Evolutionary conservation across 306 rosid species (phyloP), one percentile per base, ranked within the genome.

Genomic region (Rosa multiflora): DNA sequence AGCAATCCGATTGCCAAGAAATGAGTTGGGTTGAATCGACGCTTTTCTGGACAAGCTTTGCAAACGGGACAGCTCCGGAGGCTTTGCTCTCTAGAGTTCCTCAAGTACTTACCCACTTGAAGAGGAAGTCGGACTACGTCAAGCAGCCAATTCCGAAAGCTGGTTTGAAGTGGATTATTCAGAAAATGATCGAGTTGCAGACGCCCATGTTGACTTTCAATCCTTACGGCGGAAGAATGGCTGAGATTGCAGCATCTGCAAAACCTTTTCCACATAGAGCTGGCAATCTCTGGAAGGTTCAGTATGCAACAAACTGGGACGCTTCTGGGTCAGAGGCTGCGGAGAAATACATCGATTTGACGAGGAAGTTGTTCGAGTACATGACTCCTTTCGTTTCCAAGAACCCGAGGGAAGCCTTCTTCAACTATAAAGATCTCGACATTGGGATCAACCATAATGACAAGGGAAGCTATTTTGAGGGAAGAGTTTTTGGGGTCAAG

Each of bases 21-120:
- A 80, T 81, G 86, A 87, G 82, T 15, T 90, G 92, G 92, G 79
- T 90, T 13, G 85, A 51, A 39, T 87, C 92, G 4, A 84, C 80
- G 20, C 55, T 88, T 42, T 80, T 83, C 71, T 85, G 85, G 85
- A 68, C 67, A 11, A 47, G 51, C 3, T 35, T 2, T 5, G 72
- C 58, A 12, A 35, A 48, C 29, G 72, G 48, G 0, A 72, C 79
- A 0, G 6, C 64, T 0, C 79, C 82, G 0, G 32, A 47, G 10
- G 55, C 35, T 21, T 35, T 78, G 53, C 83, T 82, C 8, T 73
- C 76, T 2, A 70, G 84, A 43, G 5, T 26, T 23, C 70, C 48
- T 13, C 47, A 78, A 46, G 6, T 39, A 3, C 72, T 64, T 6
- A 26, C 43, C 40, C 81, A 78, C 42, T 21, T 70, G 43, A 78